These are phyloP conservation scores for Neopestalotiopsis sp. DNA, from an alignment of 2,329 filamentous ascomycete species.

Conservation along the genomic window DNA sequence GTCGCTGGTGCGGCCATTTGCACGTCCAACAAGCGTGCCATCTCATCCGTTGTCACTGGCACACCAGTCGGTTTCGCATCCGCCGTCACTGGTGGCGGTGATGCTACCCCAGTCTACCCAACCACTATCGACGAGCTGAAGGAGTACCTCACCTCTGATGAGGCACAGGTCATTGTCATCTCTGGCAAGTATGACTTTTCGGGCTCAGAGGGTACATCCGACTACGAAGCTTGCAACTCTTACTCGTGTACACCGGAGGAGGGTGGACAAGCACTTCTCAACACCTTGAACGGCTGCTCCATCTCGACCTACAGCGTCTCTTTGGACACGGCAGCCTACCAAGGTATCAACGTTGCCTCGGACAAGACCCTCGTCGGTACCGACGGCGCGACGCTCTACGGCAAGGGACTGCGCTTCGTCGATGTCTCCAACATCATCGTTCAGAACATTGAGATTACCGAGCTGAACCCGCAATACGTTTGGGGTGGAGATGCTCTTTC, in stretches of 20 bases:
- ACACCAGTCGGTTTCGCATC: slow-evolving; percentile 20
- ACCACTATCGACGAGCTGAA: slow-evolving; percentile 52
- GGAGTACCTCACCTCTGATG: slow-evolving; percentile 51
- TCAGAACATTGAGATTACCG: slow-evolving; percentile 60
- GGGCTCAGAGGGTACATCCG: slow-evolving; percentile 50
- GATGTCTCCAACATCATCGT: slow-evolving; percentile 62
- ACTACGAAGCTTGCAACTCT: slow-evolving; percentile 47
- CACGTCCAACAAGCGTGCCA: neutral
- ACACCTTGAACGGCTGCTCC: slow-evolving; percentile 19
- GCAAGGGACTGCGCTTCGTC: slow-evolving; percentile 59
- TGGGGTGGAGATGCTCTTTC: slow-evolving; percentile 62
- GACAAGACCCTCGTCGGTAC: slow-evolving; percentile 50
- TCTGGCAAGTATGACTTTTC: slow-evolving; percentile 51
- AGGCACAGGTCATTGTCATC: slow-evolving; percentile 55
- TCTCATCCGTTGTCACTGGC: neutral
- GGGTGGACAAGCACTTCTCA: slow-evolving; percentile 20
- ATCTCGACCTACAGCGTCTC: slow-evolving; percentile 34
- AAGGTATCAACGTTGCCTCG: slow-evolving; percentile 4
- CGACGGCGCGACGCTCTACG: slow-evolving; percentile 58
- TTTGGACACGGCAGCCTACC: slow-evolving; percentile 54
- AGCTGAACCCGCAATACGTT: slow-evolving; percentile 60
- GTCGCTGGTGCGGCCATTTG: neutral
- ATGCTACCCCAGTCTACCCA: slow-evolving; percentile 50
- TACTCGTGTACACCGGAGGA: slow-evolving; percentile 8
- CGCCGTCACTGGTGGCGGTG: slow-evolving; percentile 57